Conservation (phyloP, 2,329 filamentous ascomycete genomes). For the Alternaria arbusti region DNA sequence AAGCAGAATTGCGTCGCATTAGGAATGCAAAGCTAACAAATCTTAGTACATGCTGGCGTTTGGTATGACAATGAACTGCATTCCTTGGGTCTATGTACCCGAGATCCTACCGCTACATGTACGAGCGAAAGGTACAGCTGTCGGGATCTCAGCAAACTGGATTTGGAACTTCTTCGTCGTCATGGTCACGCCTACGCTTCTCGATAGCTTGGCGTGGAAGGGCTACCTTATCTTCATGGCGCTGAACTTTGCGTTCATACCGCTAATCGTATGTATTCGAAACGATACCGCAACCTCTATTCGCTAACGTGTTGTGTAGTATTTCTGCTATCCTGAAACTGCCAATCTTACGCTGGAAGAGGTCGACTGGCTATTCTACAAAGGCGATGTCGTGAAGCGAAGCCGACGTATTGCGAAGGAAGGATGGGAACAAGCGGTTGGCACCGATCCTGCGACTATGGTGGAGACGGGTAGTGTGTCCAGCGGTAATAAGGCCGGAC, state of each 20-base stretch:
- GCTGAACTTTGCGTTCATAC: conserved; percentile 55
- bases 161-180: conserved; percentile 59
- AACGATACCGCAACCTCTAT: background rate
- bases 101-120: conserved; percentile 60
- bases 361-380: conserved; percentile 45
- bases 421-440: conserved; percentile 30
- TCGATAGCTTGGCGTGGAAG: conserved; percentile 58
- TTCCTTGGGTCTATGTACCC: conserved; percentile 60
- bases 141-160: conserved; percentile 59
- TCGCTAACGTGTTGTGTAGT: conserved; percentile 28
- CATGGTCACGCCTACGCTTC: conserved; percentile 60
- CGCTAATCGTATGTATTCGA: conserved; percentile 45
- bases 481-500: conserved; percentile 10
- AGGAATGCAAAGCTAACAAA: background rate
- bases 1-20: conserved; percentile 4
- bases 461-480: conserved; percentile 21
- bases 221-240: conserved; percentile 61
- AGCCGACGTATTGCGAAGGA: conserved; percentile 31
- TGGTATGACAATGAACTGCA: conserved; percentile 33
- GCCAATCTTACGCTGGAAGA: conserved; percentile 45
- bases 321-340: conserved; percentile 52
- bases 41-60: conserved; percentile 34
- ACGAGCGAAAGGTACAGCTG: conserved; percentile 57
- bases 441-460: conserved; percentile 6
- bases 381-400: conserved; percentile 32